Percentiles rank a stretch among this genome's conserved stretches.
phyloP scores from a whole-genome alignment of 2,329 filamentous ascomycete species.

The Pestalotiopsis sp. region DNA sequence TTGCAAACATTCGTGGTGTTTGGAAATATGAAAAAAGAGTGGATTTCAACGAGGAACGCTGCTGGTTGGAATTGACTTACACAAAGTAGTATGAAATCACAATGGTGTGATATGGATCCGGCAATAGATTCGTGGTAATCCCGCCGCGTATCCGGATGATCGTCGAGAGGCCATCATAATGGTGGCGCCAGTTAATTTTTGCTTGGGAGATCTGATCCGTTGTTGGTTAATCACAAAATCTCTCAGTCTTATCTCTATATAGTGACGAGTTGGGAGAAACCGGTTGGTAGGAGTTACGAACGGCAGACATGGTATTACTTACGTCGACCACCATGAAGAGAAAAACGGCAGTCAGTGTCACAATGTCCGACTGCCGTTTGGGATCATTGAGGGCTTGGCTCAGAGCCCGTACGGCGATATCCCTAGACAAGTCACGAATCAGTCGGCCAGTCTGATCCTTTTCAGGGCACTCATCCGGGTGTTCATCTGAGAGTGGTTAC shows the following conservation, averaged over 20 bases:
- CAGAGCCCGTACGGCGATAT: constrained; percentile 28
- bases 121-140: constrained; percentile 16
- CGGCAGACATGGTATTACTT: neutral
- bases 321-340: constrained; percentile 31
- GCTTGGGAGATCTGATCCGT: neutral
- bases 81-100: constrained; percentile 21
- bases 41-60: neutral
- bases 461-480: neutral
- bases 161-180: constrained; percentile 29
- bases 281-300: neutral
- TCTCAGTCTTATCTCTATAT: too few relatives aligned
- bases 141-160: constrained; percentile 33
- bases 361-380: constrained; percentile 21
- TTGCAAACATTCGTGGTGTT: too few relatives aligned
- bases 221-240: neutral
- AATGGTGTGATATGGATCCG: constrained; percentile 14
- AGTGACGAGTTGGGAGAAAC: too few relatives aligned
- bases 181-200: constrained; percentile 30
- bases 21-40: too few relatives aligned
- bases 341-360: constrained; percentile 28
- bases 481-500: neutral
- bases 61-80: constrained; percentile 21
- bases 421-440: constrained; percentile 13
- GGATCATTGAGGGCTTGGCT: constrained; percentile 26
- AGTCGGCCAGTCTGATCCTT: neutral